Evolutionary conservation across 2,329 filamentous ascomycete species (phyloP).

Genomic region (Pseudogymnoascus sp.): DNA sequence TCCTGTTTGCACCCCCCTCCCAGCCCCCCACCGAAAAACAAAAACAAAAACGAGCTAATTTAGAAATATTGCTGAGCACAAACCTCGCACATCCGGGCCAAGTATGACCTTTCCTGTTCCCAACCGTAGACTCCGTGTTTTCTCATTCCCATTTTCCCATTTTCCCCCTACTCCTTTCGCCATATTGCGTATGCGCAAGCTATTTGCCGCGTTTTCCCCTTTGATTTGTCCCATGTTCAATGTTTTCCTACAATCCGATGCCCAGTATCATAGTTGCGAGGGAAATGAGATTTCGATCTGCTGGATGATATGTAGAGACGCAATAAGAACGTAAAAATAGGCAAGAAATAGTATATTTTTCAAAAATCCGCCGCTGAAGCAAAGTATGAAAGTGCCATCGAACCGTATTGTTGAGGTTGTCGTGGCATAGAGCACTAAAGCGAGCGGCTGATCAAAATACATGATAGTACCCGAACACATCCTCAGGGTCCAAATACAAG

Average conservation of each 20-base stretch:
- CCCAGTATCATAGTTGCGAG: not conserved
- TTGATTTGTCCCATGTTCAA: not conserved
- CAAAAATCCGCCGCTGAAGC: constrained; percentile 5
- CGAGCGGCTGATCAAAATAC: constrained; percentile 9
- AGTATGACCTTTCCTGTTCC: not conserved
- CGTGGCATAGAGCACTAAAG: not conserved
- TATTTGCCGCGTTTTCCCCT: not conserved
- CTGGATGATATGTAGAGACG: constrained; percentile 1
- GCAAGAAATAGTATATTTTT: constrained; percentile 6
- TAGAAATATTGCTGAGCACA: constrained; percentile 4
- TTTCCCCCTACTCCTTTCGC: constrained; percentile 1
- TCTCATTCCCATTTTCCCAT: not conserved
- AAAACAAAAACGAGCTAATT: not conserved
- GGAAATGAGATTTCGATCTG: not conserved
- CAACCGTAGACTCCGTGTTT: not conserved
- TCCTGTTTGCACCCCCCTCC: not conserved
- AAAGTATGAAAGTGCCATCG: constrained; percentile 5
- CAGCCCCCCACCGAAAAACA: not conserved
- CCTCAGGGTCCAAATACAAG: not conserved
- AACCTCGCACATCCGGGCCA: not conserved
- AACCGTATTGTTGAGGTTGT: not conserved
- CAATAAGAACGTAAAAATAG: constrained; percentile 7
- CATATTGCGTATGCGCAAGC: not conserved
- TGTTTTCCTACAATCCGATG: not conserved
- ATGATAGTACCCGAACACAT: not conserved